These are phyloP conservation scores for Phytopythium litorale DNA, from an alignment of 352 stramenopile species.

Conservation along the genomic window DNA sequence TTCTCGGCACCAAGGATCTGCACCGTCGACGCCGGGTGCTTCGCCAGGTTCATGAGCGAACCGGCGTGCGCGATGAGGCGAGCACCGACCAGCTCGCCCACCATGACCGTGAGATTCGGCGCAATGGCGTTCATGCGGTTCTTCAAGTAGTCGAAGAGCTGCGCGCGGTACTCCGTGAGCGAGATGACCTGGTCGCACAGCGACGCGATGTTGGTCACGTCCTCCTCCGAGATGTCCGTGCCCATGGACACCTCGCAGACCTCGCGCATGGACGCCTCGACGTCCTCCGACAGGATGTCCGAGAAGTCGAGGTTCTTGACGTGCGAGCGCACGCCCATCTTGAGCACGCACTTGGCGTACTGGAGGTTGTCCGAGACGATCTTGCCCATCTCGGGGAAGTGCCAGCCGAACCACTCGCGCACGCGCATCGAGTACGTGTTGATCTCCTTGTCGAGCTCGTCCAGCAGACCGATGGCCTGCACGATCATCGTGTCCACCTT, in stretches of 20 bases:
- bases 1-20: conserved; percentile 99
- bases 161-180: conserved; percentile 87
- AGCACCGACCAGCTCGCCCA: conserved; percentile 98
- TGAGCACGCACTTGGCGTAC: conserved; percentile 97
- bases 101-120: conserved; percentile 99
- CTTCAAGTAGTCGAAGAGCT: conserved; percentile 99
- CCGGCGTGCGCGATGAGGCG: conserved; percentile 99
- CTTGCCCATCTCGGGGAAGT: conserved; percentile 97
- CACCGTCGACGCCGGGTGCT: conserved; percentile 98
- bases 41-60: conserved; percentile 99
- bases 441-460: conserved; percentile 99
- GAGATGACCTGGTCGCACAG: conserved; percentile 92
- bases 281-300: conserved; percentile 85
- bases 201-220: conserved; percentile 96
- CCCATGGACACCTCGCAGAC: conserved; percentile 99
- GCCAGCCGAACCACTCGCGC: conserved; percentile 99
- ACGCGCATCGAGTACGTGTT: conserved; percentile 99
- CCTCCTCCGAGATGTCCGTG: conserved; percentile 98
- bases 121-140: conserved; percentile 99
- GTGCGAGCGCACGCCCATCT: conserved; percentile 92
- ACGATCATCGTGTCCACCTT: conserved; percentile 99
- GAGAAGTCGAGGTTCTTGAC: conserved; percentile 93
- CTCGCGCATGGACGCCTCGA: conserved; percentile 96
- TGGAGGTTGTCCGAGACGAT: conserved; percentile 98
- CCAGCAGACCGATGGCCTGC: conserved; percentile 98